These are phyloP conservation scores for Prosopis cineraria DNA, from an alignment of 306 rosid species.

Conservation along the genomic window DNA sequence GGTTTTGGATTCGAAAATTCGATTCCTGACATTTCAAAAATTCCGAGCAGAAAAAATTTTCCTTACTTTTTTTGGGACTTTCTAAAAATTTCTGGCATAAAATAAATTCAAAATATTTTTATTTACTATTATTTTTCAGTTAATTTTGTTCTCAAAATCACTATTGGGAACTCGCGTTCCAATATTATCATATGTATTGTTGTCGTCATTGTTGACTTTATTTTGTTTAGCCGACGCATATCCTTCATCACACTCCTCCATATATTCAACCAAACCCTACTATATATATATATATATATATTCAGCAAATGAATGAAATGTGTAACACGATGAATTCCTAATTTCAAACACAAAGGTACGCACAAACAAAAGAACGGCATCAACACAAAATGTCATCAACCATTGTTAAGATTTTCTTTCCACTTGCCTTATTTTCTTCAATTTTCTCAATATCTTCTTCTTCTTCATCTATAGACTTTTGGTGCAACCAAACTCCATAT, in stretches of 20 bases:
- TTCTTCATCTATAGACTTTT: constrained; percentile 44
- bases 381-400: constrained; percentile 36
- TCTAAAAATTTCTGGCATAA: no score
- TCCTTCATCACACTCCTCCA: constrained; percentile 29
- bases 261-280: background rate
- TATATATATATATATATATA: no score
- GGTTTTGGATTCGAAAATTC: no score
- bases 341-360: constrained; percentile 11
- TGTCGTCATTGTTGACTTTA: constrained; percentile 31
- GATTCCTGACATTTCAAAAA: no score
- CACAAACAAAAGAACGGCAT: background rate
- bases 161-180: constrained; percentile 28
- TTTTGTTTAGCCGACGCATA: constrained; percentile 32
- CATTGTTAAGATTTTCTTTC: constrained; percentile 32
- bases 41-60: no score
- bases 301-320: background rate
- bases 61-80: no score
- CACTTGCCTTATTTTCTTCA: constrained; percentile 39
- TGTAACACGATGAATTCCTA: background rate
- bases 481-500: constrained; percentile 83
- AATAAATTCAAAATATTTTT: no score
- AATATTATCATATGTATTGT: constrained; percentile 10
- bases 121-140: background rate
- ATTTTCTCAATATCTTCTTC: constrained; percentile 42
- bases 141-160: background rate